phyloP scores from a whole-genome alignment of 169 alveolate genomes.

The Plasmodium malariae region DNA sequence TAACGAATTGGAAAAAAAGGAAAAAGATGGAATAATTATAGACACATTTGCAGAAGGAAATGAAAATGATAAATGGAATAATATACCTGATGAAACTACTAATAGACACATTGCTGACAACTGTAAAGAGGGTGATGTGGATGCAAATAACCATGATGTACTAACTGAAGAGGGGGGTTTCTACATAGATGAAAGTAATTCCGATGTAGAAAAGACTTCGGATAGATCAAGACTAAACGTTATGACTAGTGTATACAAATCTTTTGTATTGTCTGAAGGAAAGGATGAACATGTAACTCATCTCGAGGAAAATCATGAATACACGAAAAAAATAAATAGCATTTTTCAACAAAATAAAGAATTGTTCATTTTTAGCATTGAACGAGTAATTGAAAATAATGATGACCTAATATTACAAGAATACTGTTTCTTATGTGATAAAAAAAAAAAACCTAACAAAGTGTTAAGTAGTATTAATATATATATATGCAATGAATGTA shows the following conservation, averaged over 20 bases:
- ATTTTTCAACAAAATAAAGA: conserved; percentile 38
- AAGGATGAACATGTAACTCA: not conserved
- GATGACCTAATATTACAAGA: conserved; percentile 12
- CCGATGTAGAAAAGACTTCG: not conserved
- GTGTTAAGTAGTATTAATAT: conserved; percentile 24
- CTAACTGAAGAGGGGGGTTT: conserved; percentile 18
- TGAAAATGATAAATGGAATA: not conserved
- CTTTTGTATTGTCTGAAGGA: too few relatives aligned
- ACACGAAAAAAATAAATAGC: conserved; percentile 11
- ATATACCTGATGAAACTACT: not conserved
- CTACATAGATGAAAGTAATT: not conserved
- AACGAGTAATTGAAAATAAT: conserved; percentile 1
- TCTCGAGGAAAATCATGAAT: conserved; percentile 39
- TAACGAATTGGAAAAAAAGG: conserved; percentile 1
- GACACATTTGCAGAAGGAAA: not conserved
- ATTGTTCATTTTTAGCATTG: conserved; percentile 47
- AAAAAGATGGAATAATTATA: not conserved
- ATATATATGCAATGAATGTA: conserved; percentile 62
- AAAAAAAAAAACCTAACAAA: conserved; percentile 58
- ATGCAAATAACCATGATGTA: not conserved
- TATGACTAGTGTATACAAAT: not conserved
- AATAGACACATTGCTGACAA: not conserved
- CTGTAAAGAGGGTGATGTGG: not conserved
- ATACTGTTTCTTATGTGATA: conserved; percentile 46
- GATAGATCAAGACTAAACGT: too few relatives aligned